Conservation (phyloP, 768 basidiomycete genomes). For the Solioccasus polychromus region DNA sequence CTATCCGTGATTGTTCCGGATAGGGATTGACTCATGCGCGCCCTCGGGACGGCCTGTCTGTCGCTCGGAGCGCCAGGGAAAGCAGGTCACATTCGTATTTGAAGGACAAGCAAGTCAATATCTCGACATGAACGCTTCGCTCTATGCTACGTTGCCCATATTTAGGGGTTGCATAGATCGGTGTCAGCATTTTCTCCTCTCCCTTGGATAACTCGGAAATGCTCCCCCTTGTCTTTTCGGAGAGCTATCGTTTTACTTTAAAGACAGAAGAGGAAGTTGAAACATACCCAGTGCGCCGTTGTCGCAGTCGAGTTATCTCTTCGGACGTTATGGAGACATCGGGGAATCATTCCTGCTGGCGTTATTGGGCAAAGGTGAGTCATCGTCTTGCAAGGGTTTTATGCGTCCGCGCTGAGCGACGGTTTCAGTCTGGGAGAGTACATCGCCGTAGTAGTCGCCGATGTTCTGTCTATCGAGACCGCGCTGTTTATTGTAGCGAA, state of each 20-base stretch:
- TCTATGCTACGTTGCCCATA: conserved; percentile 48
- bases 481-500: conserved; percentile 57
- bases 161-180: conserved; percentile 55
- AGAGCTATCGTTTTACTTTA: conserved; percentile 20
- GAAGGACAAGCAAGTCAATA: conserved; percentile 74
- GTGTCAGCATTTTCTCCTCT: conserved; percentile 51
- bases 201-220: conserved; percentile 52
- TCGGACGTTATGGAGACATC: conserved; percentile 61
- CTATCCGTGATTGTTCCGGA: conserved; percentile 45
- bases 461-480: conserved; percentile 52
- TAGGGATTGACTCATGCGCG: conserved; percentile 45
- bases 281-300: conserved; percentile 50
- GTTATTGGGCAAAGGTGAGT: conserved; percentile 72
- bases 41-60: conserved; percentile 35
- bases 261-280: conserved; percentile 38
- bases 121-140: conserved; percentile 54
- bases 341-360: conserved; percentile 60
- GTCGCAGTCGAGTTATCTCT: conserved; percentile 65
- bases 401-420: background rate
- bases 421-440: conserved; percentile 68
- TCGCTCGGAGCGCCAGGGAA: conserved; percentile 25
- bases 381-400: background rate
- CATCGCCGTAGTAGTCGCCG: conserved; percentile 63
- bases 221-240: conserved; percentile 38
- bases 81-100: conserved; percentile 61